Evolutionary conservation across 257 asterid species (phyloP).

Genomic region (Lycium ferocissimum): DNA sequence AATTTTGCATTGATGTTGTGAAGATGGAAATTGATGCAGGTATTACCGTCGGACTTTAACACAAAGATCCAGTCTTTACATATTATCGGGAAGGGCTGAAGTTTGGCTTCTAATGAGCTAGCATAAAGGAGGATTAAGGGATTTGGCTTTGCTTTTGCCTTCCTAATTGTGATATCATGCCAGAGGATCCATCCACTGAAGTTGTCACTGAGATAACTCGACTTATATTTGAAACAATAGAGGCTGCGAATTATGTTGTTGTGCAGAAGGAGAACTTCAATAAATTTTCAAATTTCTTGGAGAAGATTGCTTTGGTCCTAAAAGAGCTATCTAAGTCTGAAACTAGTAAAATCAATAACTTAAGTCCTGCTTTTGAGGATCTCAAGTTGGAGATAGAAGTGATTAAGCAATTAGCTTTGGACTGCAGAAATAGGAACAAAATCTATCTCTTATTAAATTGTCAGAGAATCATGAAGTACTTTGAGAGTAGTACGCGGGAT

Average conservation of each 20-base stretch:
- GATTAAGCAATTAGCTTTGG: conserved; percentile 39
- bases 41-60: neutral
- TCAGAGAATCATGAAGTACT: conserved; percentile 40
- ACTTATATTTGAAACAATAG: conserved; percentile 37
- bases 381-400: conserved; percentile 42
- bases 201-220: conserved; percentile 34
- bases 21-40: conserved; percentile 15
- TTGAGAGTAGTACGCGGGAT: conserved; percentile 39
- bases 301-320: conserved; percentile 38
- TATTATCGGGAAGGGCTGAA: neutral
- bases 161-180: conserved; percentile 28
- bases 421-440: conserved; percentile 44
- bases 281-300: conserved; percentile 42
- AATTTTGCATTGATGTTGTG: neutral
- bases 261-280: conserved; percentile 48
- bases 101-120: neutral
- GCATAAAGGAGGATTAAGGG: conserved; percentile 16
- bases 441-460: conserved; percentile 53
- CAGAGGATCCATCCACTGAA: conserved; percentile 21
- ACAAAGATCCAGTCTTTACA: neutral
- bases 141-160: conserved; percentile 28
- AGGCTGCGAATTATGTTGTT: conserved; percentile 35
- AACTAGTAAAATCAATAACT: neutral
- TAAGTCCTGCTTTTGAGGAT: conserved; percentile 33
- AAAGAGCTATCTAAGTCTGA: conserved; percentile 39